Base-by-base conservation (phyloP, 2,329 filamentous ascomycete genomes). In the Phyllachora maydis region DNA sequence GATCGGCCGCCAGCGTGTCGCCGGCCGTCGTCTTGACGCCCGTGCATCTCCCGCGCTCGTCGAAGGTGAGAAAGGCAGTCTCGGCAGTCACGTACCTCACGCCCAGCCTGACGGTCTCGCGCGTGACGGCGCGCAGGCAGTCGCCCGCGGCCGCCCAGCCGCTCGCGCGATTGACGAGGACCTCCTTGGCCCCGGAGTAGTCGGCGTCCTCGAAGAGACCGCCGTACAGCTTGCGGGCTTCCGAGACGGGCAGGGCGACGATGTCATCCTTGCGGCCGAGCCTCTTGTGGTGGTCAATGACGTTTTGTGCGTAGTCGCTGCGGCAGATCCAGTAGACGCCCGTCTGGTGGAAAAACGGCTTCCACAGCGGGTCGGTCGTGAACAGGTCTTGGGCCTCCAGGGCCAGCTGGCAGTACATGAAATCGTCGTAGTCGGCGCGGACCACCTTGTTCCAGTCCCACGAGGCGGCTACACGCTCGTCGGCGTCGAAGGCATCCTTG, bases 401-500 rank as follows among this genome's bases (percentile, higher is more conserved):
- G 0, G 62, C 72, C 11, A 78, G 52, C 23, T 56, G 43, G 41
- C 62, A 67, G 49, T 78, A 77, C 10, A 66, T 42, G 2, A 62
- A 46, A 34, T 72, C 65, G 26, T 62, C 54, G 45, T 77, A 77
- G 41, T 77, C 71, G 22, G 69, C 65, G 27, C 71, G 65, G 10
- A 77, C 56, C 14, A 74, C 67, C 43, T 76, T 77, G 49, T 74
- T 77, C 59, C 69, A 68, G 46, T 79, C 72, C 52, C 65, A 72
- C 0, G 72, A 76, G 1, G 72, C 72, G 16, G 68, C 70, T 13
- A 55, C 47, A 3, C 49, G 47, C 24, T 38, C 44, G 0, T 50
- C 45, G 2, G 57, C 56, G 13, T 62, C 56, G 21, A 46, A 54
- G 3, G 54, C 47, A 28, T 59, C 50, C 9, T 63, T 56, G 43